Evolutionary conservation across 164 flowering plant genomes (phyloP), one percentile per base, ranked within the genome.

Genomic region (Kingdonia uniflora): DNA sequence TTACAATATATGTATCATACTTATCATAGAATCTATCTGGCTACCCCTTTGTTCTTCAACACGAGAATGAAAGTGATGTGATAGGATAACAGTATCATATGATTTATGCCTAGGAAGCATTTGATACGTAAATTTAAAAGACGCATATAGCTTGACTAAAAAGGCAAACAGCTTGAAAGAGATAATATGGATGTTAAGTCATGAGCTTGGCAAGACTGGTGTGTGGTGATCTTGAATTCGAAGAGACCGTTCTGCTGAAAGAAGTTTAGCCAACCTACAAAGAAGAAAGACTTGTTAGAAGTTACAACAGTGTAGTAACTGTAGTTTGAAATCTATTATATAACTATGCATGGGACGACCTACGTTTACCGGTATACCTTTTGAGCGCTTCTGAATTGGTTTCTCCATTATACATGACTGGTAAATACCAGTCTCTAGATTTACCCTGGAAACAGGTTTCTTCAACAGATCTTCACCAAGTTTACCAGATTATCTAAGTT

Each of bases 331-430:
- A 11, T 10, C 20, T 20, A 14, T 38, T 7, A 11, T 25, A 14
- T 14, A 6, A 40, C 14, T 3, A 29, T 8, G 8, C 35, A 3
- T 29, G 4, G 8, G 35, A 29, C 6, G 35, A 29, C n/a, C 22
- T 5, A 54, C 16, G 7, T n/a, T 17, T 23, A 24, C 14, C 17
- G n/a, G 10, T 20, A 2, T 53, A 73, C 80, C 59, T 71, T 25
- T 29, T 69, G 45, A 75, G 69, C 20, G 65, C 74, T 21, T 62
- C 61, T 52, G 59, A 66, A 57, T 75, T 72, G 20, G 68, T 72
- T 41, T 68, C 76, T 21, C 50, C 68, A 23, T 55, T 56, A 6
- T 14, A 22, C 56, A 29, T 10, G 66, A 59, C 14, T 62, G 68
- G 41, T 12, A 20, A 2, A 38, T 4, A 21, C 79, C 76, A 2